Percentiles rank a stretch among this genome's conserved stretches.
phyloP scores from a whole-genome alignment of 2,329 filamentous ascomycete genomes.

The Cladosporium sp. region DNA sequence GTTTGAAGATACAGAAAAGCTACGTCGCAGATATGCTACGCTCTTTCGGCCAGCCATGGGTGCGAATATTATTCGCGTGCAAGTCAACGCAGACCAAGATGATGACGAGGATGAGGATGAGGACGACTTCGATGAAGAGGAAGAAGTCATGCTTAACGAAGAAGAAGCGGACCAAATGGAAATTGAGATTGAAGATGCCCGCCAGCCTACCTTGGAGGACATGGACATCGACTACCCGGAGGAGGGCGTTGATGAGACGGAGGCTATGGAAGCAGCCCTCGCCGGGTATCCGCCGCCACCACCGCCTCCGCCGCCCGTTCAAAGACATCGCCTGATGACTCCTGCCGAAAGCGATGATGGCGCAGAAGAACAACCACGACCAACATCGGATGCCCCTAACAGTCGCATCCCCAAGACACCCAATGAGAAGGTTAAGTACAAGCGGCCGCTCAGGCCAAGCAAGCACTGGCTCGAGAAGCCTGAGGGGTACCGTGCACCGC shows the following conservation, averaged over 20 bases:
- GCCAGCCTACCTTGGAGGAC: slow-evolving; percentile 33
- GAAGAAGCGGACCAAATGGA: slow-evolving; percentile 41
- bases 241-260: slow-evolving; percentile 58
- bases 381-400: slow-evolving; percentile 22
- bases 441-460: slow-evolving; percentile 56
- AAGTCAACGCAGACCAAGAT: slow-evolving; percentile 29
- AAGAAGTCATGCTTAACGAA: slow-evolving; percentile 15
- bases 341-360: slow-evolving; percentile 29
- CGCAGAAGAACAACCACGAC: slow-evolving; percentile 49
- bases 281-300: slow-evolving; percentile 68
- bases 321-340: slow-evolving; percentile 22
- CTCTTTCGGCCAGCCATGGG: slow-evolving; percentile 28
- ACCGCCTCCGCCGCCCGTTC: slow-evolving; percentile 42
- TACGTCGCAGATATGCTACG: slow-evolving; percentile 35
- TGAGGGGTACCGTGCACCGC: slow-evolving; percentile 48
- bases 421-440: slow-evolving; percentile 37
- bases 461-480: slow-evolving; percentile 85
- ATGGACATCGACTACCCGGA: slow-evolving; percentile 42
- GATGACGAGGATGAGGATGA: slow-evolving; percentile 40
- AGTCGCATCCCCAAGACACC: slow-evolving; percentile 77
- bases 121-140: slow-evolving; percentile 27
- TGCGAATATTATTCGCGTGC: slow-evolving; percentile 23
- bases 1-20: slow-evolving; percentile 46
- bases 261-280: slow-evolving; percentile 70
- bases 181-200: slow-evolving; percentile 29